A percentile compares a stretch with the other conserved stretches of the same genome.
Conservation (phyloP, 2,329 filamentous ascomycete species). For the Colletotrichum filicis region DNA sequence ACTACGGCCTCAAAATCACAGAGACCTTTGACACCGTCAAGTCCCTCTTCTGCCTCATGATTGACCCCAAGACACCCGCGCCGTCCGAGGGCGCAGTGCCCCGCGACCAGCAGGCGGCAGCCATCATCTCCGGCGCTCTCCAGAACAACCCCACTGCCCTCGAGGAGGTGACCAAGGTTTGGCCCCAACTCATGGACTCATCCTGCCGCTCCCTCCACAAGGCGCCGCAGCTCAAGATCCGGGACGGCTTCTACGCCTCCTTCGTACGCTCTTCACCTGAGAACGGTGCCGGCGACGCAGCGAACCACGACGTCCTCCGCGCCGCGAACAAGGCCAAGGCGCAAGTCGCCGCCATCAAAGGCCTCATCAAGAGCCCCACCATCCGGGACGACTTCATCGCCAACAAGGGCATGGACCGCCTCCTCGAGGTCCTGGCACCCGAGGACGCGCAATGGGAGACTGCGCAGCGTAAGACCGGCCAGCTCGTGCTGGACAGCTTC, state of each 20-base stretch:
- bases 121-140: conserved; percentile 66
- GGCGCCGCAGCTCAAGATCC: conserved; percentile 41
- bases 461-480: conserved; percentile 64
- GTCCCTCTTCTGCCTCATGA: conserved; percentile 67
- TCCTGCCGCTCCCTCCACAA: conserved; percentile 45
- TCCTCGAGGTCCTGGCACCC: conserved; percentile 63
- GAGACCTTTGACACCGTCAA: conserved; percentile 64
- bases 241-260: conserved; percentile 53
- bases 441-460: conserved; percentile 59
- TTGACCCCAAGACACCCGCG: conserved; percentile 40
- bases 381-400: conserved; percentile 68
- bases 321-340: conserved; percentile 45
- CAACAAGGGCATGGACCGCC: conserved; percentile 62
- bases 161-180: conserved; percentile 59
- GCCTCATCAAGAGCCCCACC: conserved; percentile 63
- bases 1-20: conserved; percentile 73
- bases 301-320: conserved; percentile 13
- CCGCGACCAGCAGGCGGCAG: conserved; percentile 64
- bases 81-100: conserved; percentile 42
- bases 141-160: conserved; percentile 75
- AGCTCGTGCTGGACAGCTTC: conserved; percentile 73
- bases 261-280: conserved; percentile 45
- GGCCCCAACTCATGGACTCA: conserved; percentile 53
- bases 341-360: conserved; percentile 63
- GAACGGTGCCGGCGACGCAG: neutral